Evolutionary conservation across 1,284 basidiomycete species (phyloP).

Genomic region (Rhodotorula glutinis): DNA sequence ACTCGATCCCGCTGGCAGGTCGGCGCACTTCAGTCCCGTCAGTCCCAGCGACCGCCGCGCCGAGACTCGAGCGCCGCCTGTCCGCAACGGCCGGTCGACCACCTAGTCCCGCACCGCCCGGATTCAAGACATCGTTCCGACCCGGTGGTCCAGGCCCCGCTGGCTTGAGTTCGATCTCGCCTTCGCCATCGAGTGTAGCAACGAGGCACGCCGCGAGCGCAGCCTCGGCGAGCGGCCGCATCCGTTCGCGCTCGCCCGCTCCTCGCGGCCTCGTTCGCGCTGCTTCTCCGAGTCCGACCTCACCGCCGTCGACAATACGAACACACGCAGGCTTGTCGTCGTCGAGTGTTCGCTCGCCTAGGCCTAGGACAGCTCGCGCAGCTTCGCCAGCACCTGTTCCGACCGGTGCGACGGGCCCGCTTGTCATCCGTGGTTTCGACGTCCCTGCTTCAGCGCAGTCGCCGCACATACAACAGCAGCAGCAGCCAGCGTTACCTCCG

Average conservation of each 20-base stretch:
- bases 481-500: neutral
- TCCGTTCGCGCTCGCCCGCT: neutral
- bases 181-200: neutral
- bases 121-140: neutral
- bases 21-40: neutral
- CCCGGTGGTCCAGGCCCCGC: neutral
- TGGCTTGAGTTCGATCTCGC: neutral
- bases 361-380: neutral
- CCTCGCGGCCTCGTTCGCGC: neutral
- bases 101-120: constrained; percentile 4
- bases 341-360: neutral
- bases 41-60: no score
- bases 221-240: neutral
- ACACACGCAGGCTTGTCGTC: neutral
- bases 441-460: neutral
- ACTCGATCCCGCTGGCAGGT: neutral
- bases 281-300: neutral
- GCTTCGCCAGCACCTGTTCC: neutral
- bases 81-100: neutral
- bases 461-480: no score
- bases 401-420: neutral
- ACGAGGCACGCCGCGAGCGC: neutral
- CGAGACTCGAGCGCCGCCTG: neutral
- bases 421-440: constrained; percentile 9
- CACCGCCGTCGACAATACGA: neutral